Evolutionary conservation across 441 rosid genomes (phyloP).

Genomic region (Aleurites moluccanus): DNA sequence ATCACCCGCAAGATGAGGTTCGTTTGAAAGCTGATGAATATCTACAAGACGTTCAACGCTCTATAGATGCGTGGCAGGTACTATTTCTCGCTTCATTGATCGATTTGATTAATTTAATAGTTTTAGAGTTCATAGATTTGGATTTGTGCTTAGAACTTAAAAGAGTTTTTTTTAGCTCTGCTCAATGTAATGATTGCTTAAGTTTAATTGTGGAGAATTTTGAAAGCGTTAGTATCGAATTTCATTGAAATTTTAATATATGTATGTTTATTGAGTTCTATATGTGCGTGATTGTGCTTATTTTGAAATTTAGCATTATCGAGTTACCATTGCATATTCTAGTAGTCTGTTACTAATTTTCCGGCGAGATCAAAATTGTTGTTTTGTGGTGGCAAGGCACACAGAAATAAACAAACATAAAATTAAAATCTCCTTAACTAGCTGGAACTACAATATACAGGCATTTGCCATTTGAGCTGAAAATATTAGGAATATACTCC

Average conservation of each 20-base stretch:
- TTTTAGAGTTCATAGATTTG: not conserved
- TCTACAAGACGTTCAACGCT: slow-evolving; percentile 89
- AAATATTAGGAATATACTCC: not conserved
- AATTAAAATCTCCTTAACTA: too few relatives aligned
- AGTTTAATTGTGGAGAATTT: not conserved
- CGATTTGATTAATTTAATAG: slow-evolving; percentile 1
- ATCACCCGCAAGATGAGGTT: slow-evolving; percentile 84
- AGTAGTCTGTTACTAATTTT: too few relatives aligned
- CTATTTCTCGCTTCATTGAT: not conserved
- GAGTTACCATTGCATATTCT: slow-evolving; percentile 12
- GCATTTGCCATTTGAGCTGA: too few relatives aligned
- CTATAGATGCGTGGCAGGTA: slow-evolving; percentile 98
- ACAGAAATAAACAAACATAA: too few relatives aligned
- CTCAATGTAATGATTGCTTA: not conserved
- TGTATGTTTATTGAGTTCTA: not conserved
- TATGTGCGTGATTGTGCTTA: not conserved
- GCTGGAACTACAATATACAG: too few relatives aligned
- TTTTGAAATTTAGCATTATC: not conserved
- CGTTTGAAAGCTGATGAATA: slow-evolving; percentile 91
- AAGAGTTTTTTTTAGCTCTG: not conserved
- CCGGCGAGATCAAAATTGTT: too few relatives aligned
- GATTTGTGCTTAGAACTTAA: not conserved
- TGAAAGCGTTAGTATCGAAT: not conserved
- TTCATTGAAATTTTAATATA: not conserved
- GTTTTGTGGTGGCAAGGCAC: too few relatives aligned